Base-by-base conservation (phyloP, 2,329 filamentous ascomycete genomes). In the Trichophyton benhamiae region DNA sequence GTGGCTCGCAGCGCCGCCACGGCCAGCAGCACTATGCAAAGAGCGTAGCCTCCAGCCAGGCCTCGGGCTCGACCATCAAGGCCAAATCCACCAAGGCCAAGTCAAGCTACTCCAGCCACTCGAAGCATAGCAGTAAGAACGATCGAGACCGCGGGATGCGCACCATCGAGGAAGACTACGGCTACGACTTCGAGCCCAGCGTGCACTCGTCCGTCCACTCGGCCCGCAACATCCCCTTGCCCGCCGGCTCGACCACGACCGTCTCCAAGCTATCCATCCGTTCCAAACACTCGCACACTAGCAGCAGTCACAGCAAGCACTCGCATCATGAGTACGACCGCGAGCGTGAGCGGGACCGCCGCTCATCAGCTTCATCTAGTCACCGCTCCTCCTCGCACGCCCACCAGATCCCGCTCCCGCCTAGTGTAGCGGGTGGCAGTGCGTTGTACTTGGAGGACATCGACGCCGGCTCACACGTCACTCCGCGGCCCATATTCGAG, bases 391-490 rank as follows among this genome's bases (percentile, higher is more conserved):
- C 27, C 6, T 30, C 27, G 27, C 33, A 38, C 1, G 67, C 70
- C 1, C 65, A 68, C 25, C 57, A 72, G 27, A 63, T 73, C 11
- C 70, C 71, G 4, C 66, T 74, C 3, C 72, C 72, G 0, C 69
- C 71, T 27, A 74, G 70, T 60, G 67, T 71, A 17, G 61, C 67
- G 22, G 62, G 65, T 6, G 72, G 71, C 7, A 68, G 67, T 61
- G 68, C 67, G 17, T 65, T 69, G 27, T 69, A 66, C 58, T 60
- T 68, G 15, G 66, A 67, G 33, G 63, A 52, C 57, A 61, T 71
- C 11, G 72, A 74, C 38, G 69, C 72, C 9, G 70, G 76, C 58
- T 75, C 74, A 13, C 85, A 91, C 17, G 78, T 99, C 66, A 87
- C 86, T 0, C 82, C 59, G 25, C 62, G 62, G 1, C 52, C 61